Conservation (phyloP, 345 rosid species). For the Eutrema heterophyllum region DNA sequence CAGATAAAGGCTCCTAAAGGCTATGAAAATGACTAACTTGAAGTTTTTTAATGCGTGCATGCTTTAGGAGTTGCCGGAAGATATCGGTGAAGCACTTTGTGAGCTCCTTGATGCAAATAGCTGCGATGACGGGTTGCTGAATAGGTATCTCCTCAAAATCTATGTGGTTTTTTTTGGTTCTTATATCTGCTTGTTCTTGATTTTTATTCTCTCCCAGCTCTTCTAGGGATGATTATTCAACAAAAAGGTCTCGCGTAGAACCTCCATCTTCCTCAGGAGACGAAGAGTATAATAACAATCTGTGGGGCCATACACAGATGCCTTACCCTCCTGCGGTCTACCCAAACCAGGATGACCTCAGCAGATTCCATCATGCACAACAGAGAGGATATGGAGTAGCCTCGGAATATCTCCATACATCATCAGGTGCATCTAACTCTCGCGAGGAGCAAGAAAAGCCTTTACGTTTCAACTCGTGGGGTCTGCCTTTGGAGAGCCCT, state of each 20-base stretch:
- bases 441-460: conserved; percentile 38
- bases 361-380: conserved; percentile 44
- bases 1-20: not conserved
- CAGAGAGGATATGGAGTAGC: conserved; percentile 41
- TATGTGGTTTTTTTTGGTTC: not conserved
- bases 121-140: conserved; percentile 41
- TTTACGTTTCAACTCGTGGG: conserved; percentile 62
- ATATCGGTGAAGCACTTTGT: conserved; percentile 92
- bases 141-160: conserved; percentile 40
- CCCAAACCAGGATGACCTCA: conserved; percentile 53
- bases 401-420: conserved; percentile 35
- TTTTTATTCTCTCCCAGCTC: conserved; percentile 19
- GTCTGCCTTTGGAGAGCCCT: conserved; percentile 76
- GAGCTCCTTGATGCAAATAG: conserved; percentile 68
- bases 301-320: conserved; percentile 28
- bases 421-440: conserved; percentile 41
- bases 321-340: conserved; percentile 46
- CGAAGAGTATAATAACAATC: conserved; percentile 43
- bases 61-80: conserved; percentile 73
- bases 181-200: conserved; percentile 19
- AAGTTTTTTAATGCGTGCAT: not conserved
- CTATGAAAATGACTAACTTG: not conserved
- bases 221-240: conserved; percentile 47
- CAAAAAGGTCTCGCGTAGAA: conserved; percentile 49
- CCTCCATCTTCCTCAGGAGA: conserved; percentile 53